phyloP scores from a whole-genome alignment of 805 yeast genomes.

The Wickerhamiella bombiphila region DNA sequence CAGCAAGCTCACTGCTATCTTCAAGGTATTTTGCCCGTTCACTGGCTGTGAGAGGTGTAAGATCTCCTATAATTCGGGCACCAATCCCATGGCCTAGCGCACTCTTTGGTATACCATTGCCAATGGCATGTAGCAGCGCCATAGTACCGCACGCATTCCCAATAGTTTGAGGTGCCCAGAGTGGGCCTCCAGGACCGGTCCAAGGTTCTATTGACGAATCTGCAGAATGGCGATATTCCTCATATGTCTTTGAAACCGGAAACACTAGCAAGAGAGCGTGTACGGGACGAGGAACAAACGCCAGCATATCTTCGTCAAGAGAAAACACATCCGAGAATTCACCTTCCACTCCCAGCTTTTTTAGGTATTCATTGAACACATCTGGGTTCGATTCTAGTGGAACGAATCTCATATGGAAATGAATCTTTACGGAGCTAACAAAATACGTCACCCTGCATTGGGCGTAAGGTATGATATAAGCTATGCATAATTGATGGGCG shows the following conservation, averaged over 20 bases:
- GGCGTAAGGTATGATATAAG: too few relatives aligned
- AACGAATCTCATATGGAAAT: constrained; percentile 27
- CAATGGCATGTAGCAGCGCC: constrained; percentile 59
- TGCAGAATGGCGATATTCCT: constrained; percentile 31
- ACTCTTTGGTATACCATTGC: constrained; percentile 24
- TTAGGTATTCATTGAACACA: constrained; percentile 58
- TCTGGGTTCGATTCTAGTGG: constrained; percentile 89
- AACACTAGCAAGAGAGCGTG: constrained; percentile 64
- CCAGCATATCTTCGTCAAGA: constrained; percentile 67
- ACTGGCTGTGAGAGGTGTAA: constrained; percentile 18
- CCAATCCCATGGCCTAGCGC: constrained; percentile 19
- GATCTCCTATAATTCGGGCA: constrained; percentile 18
- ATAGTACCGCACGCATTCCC: constrained; percentile 87
- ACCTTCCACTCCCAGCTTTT: constrained; percentile 49
- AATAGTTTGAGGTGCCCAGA: constrained; percentile 80
- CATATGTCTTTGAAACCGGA: constrained; percentile 58
- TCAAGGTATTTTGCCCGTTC: constrained; percentile 34
- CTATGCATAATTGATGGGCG: not conserved
- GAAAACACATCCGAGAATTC: constrained; percentile 75
- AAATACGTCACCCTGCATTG: too few relatives aligned
- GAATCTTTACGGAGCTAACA: not conserved
- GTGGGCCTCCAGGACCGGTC: constrained; percentile 9
- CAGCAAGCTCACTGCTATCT: constrained; percentile 27
- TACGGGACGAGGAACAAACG: constrained; percentile 70
- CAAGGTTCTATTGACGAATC: constrained; percentile 23